A percentile compares a stretch with the other conserved stretches of the same genome.
Conservation (phyloP, 768 basidiomycete species). For the Mycena haematopus region DNA sequence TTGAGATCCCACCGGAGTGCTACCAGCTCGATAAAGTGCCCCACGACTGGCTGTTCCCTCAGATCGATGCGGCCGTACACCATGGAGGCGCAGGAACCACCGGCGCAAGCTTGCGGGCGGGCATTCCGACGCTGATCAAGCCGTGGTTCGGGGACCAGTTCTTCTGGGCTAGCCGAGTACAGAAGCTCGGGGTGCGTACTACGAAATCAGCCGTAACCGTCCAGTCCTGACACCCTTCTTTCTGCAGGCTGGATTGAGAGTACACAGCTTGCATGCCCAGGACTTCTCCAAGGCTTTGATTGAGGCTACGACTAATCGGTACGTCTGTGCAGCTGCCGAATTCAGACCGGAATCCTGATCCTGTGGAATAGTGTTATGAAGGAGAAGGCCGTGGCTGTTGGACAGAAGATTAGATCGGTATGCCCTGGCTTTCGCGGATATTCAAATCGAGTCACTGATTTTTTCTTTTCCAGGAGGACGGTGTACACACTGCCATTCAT, state of each 20-base stretch:
- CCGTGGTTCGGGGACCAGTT: constrained; percentile 77
- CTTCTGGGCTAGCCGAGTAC: constrained; percentile 64
- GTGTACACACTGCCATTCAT: constrained; percentile 61
- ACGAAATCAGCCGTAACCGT: too few relatives aligned
- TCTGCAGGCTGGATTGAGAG: constrained; percentile 54
- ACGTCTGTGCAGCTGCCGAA: constrained; percentile 28
- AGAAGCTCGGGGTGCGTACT: constrained; percentile 60
- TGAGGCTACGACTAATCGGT: constrained; percentile 61
- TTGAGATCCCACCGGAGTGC: constrained; percentile 58
- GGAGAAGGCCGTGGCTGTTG: constrained; percentile 58
- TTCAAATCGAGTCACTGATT: not conserved
- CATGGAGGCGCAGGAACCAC: constrained; percentile 73
- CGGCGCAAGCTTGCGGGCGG: constrained; percentile 64
- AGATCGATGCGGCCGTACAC: constrained; percentile 53
- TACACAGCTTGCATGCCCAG: constrained; percentile 51
- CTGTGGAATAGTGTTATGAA: constrained; percentile 55
- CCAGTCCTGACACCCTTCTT: constrained; percentile 1
- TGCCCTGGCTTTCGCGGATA: constrained; percentile 11
- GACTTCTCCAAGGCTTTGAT: constrained; percentile 62
- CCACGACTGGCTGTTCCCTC: constrained; percentile 70
- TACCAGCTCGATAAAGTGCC: constrained; percentile 69
- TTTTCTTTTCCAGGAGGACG: constrained; percentile 55
- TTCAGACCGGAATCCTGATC: not conserved
- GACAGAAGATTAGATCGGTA: constrained; percentile 43
- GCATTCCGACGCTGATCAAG: constrained; percentile 71